These are phyloP conservation scores for Angomonas desouzai DNA, from an alignment of 208 protist species.

Conservation along the genomic window DNA sequence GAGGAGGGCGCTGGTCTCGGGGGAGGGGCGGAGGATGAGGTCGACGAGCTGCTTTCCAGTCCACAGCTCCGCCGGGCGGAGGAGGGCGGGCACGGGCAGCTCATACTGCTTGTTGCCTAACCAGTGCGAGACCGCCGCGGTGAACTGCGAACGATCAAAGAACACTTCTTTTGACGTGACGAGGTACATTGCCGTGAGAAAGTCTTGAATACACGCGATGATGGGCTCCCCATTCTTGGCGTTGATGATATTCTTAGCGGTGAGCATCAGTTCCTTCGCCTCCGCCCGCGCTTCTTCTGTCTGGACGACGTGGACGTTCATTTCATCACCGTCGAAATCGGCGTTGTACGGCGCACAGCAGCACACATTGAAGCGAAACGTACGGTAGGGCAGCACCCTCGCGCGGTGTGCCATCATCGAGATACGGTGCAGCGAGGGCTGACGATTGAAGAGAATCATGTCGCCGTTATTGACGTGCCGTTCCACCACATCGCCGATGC, in stretches of 20 bases:
- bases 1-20: conserved; percentile 55
- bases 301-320: conserved; percentile 99
- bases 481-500: conserved; percentile 98
- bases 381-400: conserved; percentile 95
- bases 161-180: conserved; percentile 96
- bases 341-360: conserved; percentile 99
- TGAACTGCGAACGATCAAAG: conserved; percentile 91
- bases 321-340: conserved; percentile 99
- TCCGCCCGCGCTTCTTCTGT: conserved; percentile 99
- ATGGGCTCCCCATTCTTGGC: conserved; percentile 98
- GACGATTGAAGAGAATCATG: conserved; percentile 99
- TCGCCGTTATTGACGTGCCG: conserved; percentile 99
- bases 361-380: conserved; percentile 99
- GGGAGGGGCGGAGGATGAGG: conserved; percentile 86
- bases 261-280: conserved; percentile 94
- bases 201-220: conserved; percentile 99
- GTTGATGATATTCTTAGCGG: conserved; percentile 97
- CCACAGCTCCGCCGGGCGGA: conserved; percentile 98
- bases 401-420: conserved; percentile 98
- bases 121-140: conserved; percentile 89
- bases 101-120: conserved; percentile 72
- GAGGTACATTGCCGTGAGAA: conserved; percentile 97
- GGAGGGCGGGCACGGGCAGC: conserved; percentile 95
- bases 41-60: conserved; percentile 99
- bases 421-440: conserved; percentile 99